Evolutionary conservation across 257 asterid genomes (phyloP).

Genomic region (Coffea eugenioides): DNA sequence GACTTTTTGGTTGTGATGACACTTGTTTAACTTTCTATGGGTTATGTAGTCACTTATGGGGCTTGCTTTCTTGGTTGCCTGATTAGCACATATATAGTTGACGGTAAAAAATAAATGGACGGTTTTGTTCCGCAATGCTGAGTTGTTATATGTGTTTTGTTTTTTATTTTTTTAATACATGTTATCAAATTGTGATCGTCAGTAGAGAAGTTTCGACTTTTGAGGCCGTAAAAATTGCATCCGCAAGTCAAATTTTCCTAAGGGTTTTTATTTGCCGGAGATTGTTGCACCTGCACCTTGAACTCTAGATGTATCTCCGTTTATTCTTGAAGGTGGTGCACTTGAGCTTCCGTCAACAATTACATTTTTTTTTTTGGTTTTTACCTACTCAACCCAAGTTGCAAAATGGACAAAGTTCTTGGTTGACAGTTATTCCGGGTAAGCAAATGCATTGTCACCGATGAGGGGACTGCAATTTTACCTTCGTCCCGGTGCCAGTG

Average conservation of each 20-base stretch:
- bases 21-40: background rate
- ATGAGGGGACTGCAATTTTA: too few species aligned
- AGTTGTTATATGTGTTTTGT: background rate
- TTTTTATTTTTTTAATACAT: background rate
- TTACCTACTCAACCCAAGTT: too few species aligned
- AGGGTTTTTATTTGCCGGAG: background rate
- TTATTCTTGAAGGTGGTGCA: background rate
- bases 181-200: background rate
- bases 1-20: conserved; percentile 6
- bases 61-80: background rate
- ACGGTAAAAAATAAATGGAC: conserved; percentile 5
- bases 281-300: background rate
- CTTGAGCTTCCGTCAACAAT: too few species aligned
- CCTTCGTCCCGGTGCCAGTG: too few species aligned
- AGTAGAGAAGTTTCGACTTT: background rate
- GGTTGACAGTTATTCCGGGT: too few species aligned
- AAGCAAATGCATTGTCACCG: too few species aligned
- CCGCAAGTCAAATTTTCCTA: background rate
- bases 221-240: background rate
- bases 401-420: too few species aligned
- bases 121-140: conserved; percentile 1
- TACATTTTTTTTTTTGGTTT: too few species aligned
- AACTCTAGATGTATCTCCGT: too few species aligned
- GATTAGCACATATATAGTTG: background rate
- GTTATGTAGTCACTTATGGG: background rate